Percentiles rank a stretch among this genome's conserved stretches.
These are phyloP conservation scores for Hypomontagnella submonticulosa DNA, from an alignment of 495 filamentous ascomycete genomes.

Conservation along the genomic window DNA sequence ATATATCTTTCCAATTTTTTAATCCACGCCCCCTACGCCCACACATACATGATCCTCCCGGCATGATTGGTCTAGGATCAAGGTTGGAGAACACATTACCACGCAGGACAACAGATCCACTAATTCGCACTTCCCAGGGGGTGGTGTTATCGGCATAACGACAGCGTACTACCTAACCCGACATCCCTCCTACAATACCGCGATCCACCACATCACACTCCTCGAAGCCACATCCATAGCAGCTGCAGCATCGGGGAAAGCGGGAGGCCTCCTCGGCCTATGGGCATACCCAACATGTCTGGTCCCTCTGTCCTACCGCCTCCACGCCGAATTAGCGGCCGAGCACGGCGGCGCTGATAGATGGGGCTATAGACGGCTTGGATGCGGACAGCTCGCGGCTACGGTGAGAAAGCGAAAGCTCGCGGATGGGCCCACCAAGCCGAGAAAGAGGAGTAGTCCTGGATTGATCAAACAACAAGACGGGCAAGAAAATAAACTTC, in stretches of 20 bases:
- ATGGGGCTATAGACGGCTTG: conserved; percentile 89
- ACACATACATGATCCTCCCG: neutral
- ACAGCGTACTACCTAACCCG: conserved; percentile 94
- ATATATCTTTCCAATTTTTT: neutral
- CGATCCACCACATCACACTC: conserved; percentile 81
- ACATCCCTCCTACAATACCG: conserved; percentile 83
- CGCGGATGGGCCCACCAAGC: conserved; percentile 32
- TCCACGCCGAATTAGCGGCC: conserved; percentile 85
- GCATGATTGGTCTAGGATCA: conserved; percentile 19
- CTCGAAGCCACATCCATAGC: conserved; percentile 91
- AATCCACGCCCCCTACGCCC: conserved; percentile 10
- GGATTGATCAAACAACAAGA: conserved; percentile 26
- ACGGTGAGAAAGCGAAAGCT: conserved; percentile 59
- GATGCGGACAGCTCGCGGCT: conserved; percentile 77
- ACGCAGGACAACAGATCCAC: conserved; percentile 17
- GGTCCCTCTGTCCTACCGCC: conserved; percentile 84
- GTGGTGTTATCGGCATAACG: conserved; percentile 94
- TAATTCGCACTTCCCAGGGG: conserved; percentile 65
- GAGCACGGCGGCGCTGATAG: conserved; percentile 82
- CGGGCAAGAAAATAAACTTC: conserved; percentile 8
- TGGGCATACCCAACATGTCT: conserved; percentile 93
- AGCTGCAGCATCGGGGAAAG: conserved; percentile 93
- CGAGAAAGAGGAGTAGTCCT: conserved; percentile 46
- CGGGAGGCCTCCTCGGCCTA: conserved; percentile 86
- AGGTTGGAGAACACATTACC: conserved; percentile 28